Base-by-base conservation (phyloP, 2,329 filamentous ascomycete genomes). In the Pleomassaria siparia region DNA sequence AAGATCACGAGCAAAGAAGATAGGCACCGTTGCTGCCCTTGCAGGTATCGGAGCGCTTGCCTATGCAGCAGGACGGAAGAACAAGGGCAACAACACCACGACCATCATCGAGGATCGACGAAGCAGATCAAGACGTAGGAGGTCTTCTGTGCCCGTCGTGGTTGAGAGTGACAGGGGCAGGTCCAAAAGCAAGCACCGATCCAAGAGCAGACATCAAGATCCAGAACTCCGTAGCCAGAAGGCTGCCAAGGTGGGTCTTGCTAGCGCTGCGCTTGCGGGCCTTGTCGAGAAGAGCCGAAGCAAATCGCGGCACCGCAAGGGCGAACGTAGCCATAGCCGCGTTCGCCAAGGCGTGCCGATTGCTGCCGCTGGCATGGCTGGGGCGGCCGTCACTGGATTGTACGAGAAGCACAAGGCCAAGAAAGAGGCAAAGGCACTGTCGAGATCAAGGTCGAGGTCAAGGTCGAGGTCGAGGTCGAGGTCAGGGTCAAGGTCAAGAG, bases 351-450 rank as follows among this genome's bases (percentile, higher is more conserved):
- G 80, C 40, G 73, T 82, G 5, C 83, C 83, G 1, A 80, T 86
- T 44, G 77, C 80, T 55, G 82, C 80, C 32, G 81, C 82, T 43
- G 83, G 83, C 40, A 69, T 84, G 12, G 80, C 80, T 37, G 82
- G 80, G 54, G 83, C 83, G 32, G 83, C 81, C 12, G 72, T 82
- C 25, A 80, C 83, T 47, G 80, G 80, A 20, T 64, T 86, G 13
- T 86, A 85, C 58, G 83, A 86, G 67, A 83, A 79, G 58, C 80
- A 78, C 50, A 83, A 84, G 67, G 79, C 76, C 32, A 82, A 80
- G 63, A 82, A 82, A 58, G 78, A 80, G 47, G 74, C 72, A 15
- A 79, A 77, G 60, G 74, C 76, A 49, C 67, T 74, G 58, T 72
- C 55, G 58, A 71, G 64, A 35, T 72, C 67, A 43, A 41, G 42